These are phyloP conservation scores for Gynostemma pentaphyllum DNA, from an alignment of 306 rosid species.

Conservation along the genomic window DNA sequence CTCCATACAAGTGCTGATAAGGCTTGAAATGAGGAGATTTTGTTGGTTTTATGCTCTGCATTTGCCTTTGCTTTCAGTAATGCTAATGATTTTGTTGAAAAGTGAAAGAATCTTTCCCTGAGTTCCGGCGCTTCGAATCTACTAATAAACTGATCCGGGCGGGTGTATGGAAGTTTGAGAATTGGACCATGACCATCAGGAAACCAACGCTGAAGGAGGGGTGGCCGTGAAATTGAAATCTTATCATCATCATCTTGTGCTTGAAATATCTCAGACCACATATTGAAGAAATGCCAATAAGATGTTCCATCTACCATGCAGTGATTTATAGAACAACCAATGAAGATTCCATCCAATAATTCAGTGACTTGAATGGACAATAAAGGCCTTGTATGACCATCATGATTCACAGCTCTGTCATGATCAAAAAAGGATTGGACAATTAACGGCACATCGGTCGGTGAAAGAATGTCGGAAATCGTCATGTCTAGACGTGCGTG, in stretches of 20 bases:
- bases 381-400: slow-evolving; percentile 44
- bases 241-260: not conserved
- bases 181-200: slow-evolving; percentile 28
- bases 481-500: slow-evolving; percentile 31
- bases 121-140: slow-evolving; percentile 33
- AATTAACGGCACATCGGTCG: slow-evolving; percentile 32
- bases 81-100: slow-evolving; percentile 31
- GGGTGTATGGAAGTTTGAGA: slow-evolving; percentile 36
- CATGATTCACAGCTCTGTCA: slow-evolving; percentile 41
- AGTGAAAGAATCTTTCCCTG: slow-evolving; percentile 45
- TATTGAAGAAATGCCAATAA: slow-evolving; percentile 49
- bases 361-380: slow-evolving; percentile 50
- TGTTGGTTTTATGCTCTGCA: slow-evolving; percentile 17
- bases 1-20: slow-evolving; percentile 50
- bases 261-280: slow-evolving; percentile 49
- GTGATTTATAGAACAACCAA: slow-evolving; percentile 59
- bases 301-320: slow-evolving; percentile 29
- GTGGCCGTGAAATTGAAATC: slow-evolving; percentile 18
- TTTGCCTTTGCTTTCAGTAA: slow-evolving; percentile 53
- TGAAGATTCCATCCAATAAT: slow-evolving; percentile 43
- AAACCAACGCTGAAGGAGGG: slow-evolving; percentile 37
- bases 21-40: slow-evolving; percentile 51
- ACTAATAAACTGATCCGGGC: slow-evolving; percentile 26
- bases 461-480: slow-evolving; percentile 39
- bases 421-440: slow-evolving; percentile 50